phyloP scores from a whole-genome alignment of 176 grass and related monocot species.

The Avena insularis region DNA sequence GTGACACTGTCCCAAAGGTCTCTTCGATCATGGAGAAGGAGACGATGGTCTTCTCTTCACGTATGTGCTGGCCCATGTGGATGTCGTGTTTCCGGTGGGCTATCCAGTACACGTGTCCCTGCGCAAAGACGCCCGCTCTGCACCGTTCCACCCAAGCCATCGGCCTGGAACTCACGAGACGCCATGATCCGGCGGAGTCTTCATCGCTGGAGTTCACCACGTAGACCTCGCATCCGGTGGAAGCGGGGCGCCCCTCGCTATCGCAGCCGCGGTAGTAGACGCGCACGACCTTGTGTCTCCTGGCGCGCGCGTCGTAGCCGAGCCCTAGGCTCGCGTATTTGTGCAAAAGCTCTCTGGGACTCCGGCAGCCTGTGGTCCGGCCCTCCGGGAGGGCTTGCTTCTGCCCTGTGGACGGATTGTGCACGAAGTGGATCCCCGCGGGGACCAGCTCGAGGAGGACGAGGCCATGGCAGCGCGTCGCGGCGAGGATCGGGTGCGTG shows the following conservation, averaged over 20 bases:
- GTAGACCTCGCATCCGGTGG: not conserved
- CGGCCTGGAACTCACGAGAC: not conserved
- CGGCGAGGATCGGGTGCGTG: not conserved
- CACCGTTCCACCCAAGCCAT: not conserved
- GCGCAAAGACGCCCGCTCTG: not conserved
- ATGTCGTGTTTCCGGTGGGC: not conserved
- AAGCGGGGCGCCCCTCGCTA: not conserved
- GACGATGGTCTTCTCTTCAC: not conserved
- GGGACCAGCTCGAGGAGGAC: not conserved
- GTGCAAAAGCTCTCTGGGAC: not conserved
- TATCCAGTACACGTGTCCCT: not conserved
- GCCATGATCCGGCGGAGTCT: not conserved
- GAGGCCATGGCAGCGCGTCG: not conserved
- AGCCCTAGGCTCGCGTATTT: conserved; percentile 1
- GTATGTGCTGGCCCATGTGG: not conserved
- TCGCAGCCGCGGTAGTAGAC: not conserved
- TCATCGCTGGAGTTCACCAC: not conserved
- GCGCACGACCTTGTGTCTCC: conserved; percentile 4
- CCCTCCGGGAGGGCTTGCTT: not conserved
- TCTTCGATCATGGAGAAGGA: not conserved
- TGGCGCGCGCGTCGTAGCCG: not conserved
- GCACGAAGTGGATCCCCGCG: not conserved
- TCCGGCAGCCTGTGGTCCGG: not conserved
- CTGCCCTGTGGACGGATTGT: not conserved
- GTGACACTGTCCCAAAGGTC: not conserved